phyloP scores from a whole-genome alignment of 2,329 filamentous ascomycete genomes.

The Domatiomyces catenatus region DNA sequence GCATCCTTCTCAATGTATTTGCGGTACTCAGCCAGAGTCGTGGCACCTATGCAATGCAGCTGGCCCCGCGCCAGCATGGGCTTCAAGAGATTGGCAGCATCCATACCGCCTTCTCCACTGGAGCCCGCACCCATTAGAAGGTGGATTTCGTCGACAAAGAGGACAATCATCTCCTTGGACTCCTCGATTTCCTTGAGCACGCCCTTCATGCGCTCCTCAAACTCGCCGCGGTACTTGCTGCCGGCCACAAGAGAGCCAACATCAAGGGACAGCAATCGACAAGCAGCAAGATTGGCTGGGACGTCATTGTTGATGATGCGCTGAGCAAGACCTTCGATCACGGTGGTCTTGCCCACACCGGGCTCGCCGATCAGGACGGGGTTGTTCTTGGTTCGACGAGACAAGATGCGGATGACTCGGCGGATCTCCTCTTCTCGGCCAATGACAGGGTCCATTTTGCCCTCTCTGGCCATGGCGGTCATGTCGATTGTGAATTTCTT shows the following conservation, averaged over 20 bases:
- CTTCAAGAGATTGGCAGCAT: constrained; percentile 92
- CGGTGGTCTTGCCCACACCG: constrained; percentile 95
- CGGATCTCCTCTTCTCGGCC: constrained; percentile 85
- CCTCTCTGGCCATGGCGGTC: constrained; percentile 89
- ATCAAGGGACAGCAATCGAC: constrained; percentile 85
- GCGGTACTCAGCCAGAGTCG: constrained; percentile 84
- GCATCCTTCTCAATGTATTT: constrained; percentile 99
- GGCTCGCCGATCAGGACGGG: constrained; percentile 95
- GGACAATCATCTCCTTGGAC: constrained; percentile 88
- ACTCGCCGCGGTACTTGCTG: constrained; percentile 96
- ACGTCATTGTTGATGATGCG: constrained; percentile 94
- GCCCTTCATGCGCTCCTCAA: constrained; percentile 98
- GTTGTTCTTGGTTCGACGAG: constrained; percentile 91
- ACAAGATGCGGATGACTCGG: constrained; percentile 83
- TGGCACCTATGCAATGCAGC: constrained; percentile 94
- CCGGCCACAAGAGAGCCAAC: constrained; percentile 90
- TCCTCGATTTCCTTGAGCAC: constrained; percentile 93
- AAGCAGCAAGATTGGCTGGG: constrained; percentile 83
- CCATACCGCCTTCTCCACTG: constrained; percentile 94
- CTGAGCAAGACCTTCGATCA: constrained; percentile 88
- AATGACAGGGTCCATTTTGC: constrained; percentile 93
- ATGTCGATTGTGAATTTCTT: constrained; percentile 98
- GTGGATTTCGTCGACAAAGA: constrained; percentile 98
- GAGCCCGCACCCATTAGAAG: constrained; percentile 93
- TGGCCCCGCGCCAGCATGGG: constrained; percentile 95